phyloP scores from a whole-genome alignment of 2,329 filamentous ascomycete genomes.

The Elsinoe australis region DNA sequence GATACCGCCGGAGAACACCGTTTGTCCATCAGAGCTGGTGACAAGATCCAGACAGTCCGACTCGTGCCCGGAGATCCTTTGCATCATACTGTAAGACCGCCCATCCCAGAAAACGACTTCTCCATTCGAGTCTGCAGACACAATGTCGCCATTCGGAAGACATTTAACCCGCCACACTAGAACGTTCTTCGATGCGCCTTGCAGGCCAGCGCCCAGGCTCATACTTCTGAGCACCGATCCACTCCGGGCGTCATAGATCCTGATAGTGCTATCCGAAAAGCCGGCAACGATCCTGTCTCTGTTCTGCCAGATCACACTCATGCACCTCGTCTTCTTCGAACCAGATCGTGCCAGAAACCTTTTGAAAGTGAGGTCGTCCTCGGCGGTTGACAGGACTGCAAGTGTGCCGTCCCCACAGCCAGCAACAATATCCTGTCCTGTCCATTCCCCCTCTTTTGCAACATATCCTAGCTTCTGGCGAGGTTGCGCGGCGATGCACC shows the following conservation, averaged over 20 bases:
- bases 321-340: slow-evolving; percentile 77
- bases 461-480: slow-evolving; percentile 35
- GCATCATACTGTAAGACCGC: slow-evolving; percentile 79
- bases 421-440: slow-evolving; percentile 60
- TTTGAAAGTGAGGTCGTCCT: slow-evolving; percentile 74
- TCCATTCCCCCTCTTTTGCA: slow-evolving; percentile 24
- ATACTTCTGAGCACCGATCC: slow-evolving; percentile 71
- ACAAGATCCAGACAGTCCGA: slow-evolving; percentile 88
- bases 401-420: slow-evolving; percentile 90
- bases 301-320: slow-evolving; percentile 86
- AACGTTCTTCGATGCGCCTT: slow-evolving; percentile 71
- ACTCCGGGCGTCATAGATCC: slow-evolving; percentile 77
- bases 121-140: slow-evolving; percentile 90
- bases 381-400: slow-evolving; percentile 76
- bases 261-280: slow-evolving; percentile 93
- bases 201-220: slow-evolving; percentile 71
- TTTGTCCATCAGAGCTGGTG: slow-evolving; percentile 67
- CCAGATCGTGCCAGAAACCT: slow-evolving; percentile 66
- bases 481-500: slow-evolving; percentile 89
- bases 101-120: slow-evolving; percentile 92
- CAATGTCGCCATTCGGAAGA: slow-evolving; percentile 77
- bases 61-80: slow-evolving; percentile 78
- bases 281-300: slow-evolving; percentile 76
- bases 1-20: slow-evolving; percentile 84
- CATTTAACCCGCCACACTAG: slow-evolving; percentile 92